phyloP scores from a whole-genome alignment of 106 monocot genomes.

The Phalaenopsis equestris region DNA sequence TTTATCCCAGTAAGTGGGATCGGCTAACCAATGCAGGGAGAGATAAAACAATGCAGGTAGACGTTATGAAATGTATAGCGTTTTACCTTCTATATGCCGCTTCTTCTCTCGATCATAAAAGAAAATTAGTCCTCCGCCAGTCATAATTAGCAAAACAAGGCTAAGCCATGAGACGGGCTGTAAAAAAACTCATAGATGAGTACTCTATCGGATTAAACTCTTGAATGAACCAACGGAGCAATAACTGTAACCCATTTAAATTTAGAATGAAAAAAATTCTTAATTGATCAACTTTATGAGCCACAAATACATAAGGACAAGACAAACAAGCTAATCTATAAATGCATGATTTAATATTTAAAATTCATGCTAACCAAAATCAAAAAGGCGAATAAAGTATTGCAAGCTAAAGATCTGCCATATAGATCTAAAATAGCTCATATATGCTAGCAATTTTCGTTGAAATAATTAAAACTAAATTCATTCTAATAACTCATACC shows the following conservation, averaged over 20 bases:
- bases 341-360: neutral
- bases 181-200: slow-evolving; percentile 4
- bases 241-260: neutral
- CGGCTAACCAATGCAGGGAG: neutral
- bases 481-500: no score
- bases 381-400: neutral
- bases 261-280: neutral
- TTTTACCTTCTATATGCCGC: slow-evolving; percentile 82
- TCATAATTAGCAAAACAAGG: slow-evolving; percentile 72
- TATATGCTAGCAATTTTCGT: neutral
- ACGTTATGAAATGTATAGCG: neutral
- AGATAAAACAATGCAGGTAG: no score
- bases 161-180: slow-evolving; percentile 97
- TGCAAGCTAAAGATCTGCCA: neutral
- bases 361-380: neutral
- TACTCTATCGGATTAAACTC: slow-evolving; percentile 2
- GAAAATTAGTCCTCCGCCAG: slow-evolving; percentile 73
- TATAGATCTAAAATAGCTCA: neutral
- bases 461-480: neutral
- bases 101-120: slow-evolving; percentile 95
- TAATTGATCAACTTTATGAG: neutral
- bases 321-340: neutral
- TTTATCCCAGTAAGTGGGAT: no score
- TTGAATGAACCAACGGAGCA: slow-evolving; percentile 6
- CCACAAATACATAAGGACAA: neutral